Conservation (phyloP, 495 filamentous ascomycete species). For the Aspergillus cavernicola region DNA sequence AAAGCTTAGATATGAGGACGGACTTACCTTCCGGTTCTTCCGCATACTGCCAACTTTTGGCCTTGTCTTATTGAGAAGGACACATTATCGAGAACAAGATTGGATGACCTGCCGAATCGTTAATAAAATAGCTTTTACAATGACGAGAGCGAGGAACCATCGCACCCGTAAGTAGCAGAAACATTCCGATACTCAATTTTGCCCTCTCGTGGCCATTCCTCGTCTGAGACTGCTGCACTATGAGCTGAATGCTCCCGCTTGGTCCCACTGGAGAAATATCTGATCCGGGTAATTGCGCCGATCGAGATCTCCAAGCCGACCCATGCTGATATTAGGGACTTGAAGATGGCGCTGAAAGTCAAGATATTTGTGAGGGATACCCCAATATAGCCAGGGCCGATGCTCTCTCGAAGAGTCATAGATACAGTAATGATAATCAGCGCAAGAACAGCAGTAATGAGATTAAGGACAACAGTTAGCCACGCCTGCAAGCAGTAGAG, state of each 20-base stretch:
- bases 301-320: constrained; percentile 50
- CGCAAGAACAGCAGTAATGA: constrained; percentile 57
- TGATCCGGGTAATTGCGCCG: constrained; percentile 46
- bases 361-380: constrained; percentile 60
- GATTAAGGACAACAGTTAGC: constrained; percentile 61
- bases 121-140: neutral
- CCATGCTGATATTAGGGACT: constrained; percentile 39
- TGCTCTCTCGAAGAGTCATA: constrained; percentile 30
- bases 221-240: constrained; percentile 7
- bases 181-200: constrained; percentile 28
- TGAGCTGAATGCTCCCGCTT: neutral
- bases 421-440: constrained; percentile 46
- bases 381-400: constrained; percentile 59
- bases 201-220: constrained; percentile 21
- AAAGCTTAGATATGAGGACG: too few species aligned
- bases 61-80: constrained; percentile 28
- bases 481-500: constrained; percentile 65
- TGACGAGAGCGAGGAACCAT: neutral
- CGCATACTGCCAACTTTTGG: constrained; percentile 35
- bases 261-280: constrained; percentile 11
- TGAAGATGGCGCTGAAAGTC: constrained; percentile 46
- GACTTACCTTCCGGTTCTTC: constrained; percentile 24
- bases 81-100: constrained; percentile 22
- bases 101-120: neutral
- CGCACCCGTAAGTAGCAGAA: constrained; percentile 33